phyloP scores from a whole-genome alignment of 805 yeast genomes.

The Pachysolen tannophilus region DNA sequence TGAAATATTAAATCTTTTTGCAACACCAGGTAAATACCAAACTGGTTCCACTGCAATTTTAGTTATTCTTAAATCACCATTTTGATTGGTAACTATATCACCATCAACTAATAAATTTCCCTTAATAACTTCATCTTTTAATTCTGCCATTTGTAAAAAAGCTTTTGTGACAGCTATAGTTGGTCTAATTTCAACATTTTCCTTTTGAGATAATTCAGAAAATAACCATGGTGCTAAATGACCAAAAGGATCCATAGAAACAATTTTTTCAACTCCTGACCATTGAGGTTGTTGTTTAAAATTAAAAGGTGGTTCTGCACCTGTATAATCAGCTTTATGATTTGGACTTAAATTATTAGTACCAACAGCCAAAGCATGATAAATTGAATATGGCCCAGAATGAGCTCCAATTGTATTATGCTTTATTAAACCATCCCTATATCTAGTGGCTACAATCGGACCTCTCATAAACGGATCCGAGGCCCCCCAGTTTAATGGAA shows the following conservation, averaged over 20 bases:
- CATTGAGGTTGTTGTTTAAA: conserved; percentile 50
- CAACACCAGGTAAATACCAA: conserved; percentile 66
- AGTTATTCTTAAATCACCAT: conserved; percentile 56
- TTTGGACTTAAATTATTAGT: conserved; percentile 44
- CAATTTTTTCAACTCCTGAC: conserved; percentile 48
- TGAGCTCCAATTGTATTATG: conserved; percentile 63
- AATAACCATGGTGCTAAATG: conserved; percentile 58
- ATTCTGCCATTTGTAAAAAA: conserved; percentile 50
- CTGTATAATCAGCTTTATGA: conserved; percentile 52
- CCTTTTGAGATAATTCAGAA: conserved; percentile 31
- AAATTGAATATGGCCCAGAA: conserved; percentile 54
- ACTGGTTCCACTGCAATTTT: conserved; percentile 66
- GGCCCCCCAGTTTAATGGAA: conserved; percentile 46
- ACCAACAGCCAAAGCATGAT: conserved; percentile 61
- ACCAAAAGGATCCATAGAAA: conserved; percentile 60
- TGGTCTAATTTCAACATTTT: conserved; percentile 52
- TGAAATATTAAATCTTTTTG: conserved; percentile 49
- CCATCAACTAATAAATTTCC: conserved; percentile 56
- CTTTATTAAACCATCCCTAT: conserved; percentile 36
- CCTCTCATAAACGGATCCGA: conserved; percentile 41
- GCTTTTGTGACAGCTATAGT: conserved; percentile 64
- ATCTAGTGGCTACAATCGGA: conserved; percentile 49
- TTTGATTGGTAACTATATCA: conserved; percentile 45
- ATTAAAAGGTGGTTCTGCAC: conserved; percentile 53
- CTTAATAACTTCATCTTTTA: conserved; percentile 43